Conservation (phyloP, 371 early-diverging fungal species). For the Mortierella sp. region DNA sequence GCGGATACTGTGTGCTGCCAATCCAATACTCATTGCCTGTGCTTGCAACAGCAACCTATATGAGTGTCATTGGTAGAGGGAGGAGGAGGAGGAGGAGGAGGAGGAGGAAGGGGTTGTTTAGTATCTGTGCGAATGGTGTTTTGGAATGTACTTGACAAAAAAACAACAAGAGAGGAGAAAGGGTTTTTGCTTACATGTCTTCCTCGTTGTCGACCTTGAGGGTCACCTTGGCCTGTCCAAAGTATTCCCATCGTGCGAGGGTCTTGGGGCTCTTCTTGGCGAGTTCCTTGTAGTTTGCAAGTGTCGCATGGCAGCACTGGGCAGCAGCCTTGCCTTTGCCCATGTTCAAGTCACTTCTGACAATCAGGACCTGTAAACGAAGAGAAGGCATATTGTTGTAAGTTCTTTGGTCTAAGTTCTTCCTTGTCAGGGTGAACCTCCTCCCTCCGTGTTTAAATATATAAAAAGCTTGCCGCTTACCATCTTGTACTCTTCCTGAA, state of each 20-base stretch:
- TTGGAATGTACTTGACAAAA: neutral
- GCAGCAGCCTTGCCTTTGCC: slow-evolving; percentile 97
- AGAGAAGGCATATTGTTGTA: neutral
- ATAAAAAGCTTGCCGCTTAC: slow-evolving; percentile 25
- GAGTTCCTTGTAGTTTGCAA: slow-evolving; percentile 87
- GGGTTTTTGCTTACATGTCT: slow-evolving; percentile 80
- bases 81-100: too few species aligned
- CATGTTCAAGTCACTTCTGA: slow-evolving; percentile 95
- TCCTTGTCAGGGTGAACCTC: neutral
- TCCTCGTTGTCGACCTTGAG: slow-evolving; percentile 85
- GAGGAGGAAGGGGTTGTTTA: neutral
- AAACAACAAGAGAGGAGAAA: neutral
- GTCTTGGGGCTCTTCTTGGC: slow-evolving; percentile 66
- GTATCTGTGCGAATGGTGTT: neutral
- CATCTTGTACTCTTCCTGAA: slow-evolving; percentile 66
- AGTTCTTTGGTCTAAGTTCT: too few species aligned
- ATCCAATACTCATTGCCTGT: slow-evolving; percentile 75
- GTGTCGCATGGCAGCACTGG: slow-evolving; percentile 96
- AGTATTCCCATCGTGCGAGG: slow-evolving; percentile 80
- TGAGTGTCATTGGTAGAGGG: too few species aligned
- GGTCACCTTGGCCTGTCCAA: slow-evolving; percentile 91
- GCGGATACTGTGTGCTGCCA: slow-evolving; percentile 86
- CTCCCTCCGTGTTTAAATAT: neutral
- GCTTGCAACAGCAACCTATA: slow-evolving; percentile 79
- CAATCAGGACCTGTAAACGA: slow-evolving; percentile 73